These are phyloP conservation scores for Macadamia integrifolia DNA, from an alignment of 164 flowering plant species.

Conservation along the genomic window DNA sequence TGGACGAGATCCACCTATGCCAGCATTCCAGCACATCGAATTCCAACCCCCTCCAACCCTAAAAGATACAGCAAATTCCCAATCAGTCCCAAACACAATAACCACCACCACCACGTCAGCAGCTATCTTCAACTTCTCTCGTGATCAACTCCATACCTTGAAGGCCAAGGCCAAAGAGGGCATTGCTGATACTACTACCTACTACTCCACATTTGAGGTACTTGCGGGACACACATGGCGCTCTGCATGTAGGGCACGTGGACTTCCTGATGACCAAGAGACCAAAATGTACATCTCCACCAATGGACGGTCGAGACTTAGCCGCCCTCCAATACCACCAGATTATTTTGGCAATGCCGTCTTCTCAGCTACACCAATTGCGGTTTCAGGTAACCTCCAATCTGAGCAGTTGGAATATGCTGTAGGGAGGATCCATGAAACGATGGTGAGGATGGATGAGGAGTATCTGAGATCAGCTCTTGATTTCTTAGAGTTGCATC, in stretches of 20 bases:
- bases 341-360: constrained; percentile 24
- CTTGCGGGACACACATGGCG: constrained; percentile 28
- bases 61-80: constrained; percentile 2
- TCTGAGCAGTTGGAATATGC: constrained; percentile 5
- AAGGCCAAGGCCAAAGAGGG: constrained; percentile 12
- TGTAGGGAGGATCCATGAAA: constrained; percentile 13
- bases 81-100: no score
- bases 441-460: constrained; percentile 14
- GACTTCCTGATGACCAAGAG: constrained; percentile 12
- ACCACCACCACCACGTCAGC: no score
- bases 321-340: constrained; percentile 20
- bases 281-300: constrained; percentile 16
- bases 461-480: constrained; percentile 27
- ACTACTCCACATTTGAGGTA: constrained; percentile 6
- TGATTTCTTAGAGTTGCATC: constrained; percentile 24
- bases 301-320: constrained; percentile 17
- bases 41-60: constrained; percentile 50
- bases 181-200: not conserved
- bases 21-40: constrained; percentile 49
- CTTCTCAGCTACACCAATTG: constrained; percentile 10
- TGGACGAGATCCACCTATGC: constrained; percentile 52
- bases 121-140: constrained; percentile 11
- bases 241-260: constrained; percentile 22
- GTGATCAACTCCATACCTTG: constrained; percentile 14
- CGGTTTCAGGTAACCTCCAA: constrained; percentile 13